Base-by-base conservation (phyloP, 208 protist genomes). In the Tetramitus jugosus region DNA sequence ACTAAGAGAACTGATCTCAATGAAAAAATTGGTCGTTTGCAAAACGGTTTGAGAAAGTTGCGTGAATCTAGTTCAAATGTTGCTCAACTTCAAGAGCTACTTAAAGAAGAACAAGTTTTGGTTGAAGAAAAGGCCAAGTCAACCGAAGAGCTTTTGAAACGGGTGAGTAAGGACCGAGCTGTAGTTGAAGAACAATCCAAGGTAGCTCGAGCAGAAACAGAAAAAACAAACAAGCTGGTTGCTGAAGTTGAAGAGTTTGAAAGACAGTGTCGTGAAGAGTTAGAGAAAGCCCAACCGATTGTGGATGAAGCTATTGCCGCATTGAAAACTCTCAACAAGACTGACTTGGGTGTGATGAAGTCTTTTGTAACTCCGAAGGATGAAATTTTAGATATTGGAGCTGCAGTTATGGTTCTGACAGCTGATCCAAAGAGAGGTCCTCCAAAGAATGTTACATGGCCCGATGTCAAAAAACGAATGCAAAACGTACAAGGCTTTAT, bases 291-390 rank as follows among this genome's bases (percentile, higher is more conserved):
- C 6, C 87, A 96, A 84, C 96, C 96, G 26, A 84, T 94, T 20
- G 91, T 98, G 26, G 85, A 93, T 78, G 91, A 95, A 78, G 96
- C 97, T 2, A 84, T 96, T 29, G 92, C 89, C 0, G 96, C 96
- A 3, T 89, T 99, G 42, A 90, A 98, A 84, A 96, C 92, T 26
- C 87, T 99, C n/a, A 94, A 98, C 84, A 98, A 98, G 81, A 92
- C 91, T 10, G 93, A 94, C 64, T 92, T 99, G 45, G 89, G 91
- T 17, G 96, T 98, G 88, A 87, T 99, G 52, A 97, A 98, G 84
- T 95, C 96, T 71, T 90, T 98, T 35, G 90, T 90, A 60, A 96
- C 94, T 80, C 97, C 97, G 49, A 93, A 95, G 60, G 87, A 90
- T 1, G 91, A 94, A 80, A 94, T 98, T 49, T 90, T 92, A 72